Base-by-base conservation (phyloP, 225 moss, liverwort and hornwort species). In the Anthoceros angustus region DNA sequence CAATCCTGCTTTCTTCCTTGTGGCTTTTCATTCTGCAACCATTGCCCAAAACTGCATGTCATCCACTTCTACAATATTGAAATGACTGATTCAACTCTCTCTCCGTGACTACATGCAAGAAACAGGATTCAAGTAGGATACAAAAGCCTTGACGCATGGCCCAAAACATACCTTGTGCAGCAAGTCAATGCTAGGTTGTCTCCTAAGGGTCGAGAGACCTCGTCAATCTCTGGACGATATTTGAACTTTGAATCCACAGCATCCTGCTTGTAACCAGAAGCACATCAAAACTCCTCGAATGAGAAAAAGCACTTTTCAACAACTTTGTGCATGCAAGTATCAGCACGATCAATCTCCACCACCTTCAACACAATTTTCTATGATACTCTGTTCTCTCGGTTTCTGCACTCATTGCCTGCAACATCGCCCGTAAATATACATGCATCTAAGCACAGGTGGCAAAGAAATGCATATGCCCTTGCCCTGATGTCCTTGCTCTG, bases 221-320 rank as follows among this genome's bases (percentile, higher is more conserved):
- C 77, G 63, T 94, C 86, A 41, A 94, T 87, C 70, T 82, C 77
- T 69, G 90, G 90, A 26, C 83, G 87, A 74, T 84, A 90, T 68
- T 76, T 75, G 72, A 90, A 94, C 68, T 94, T 90, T 43, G 88
- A 86, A 61, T 91, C 88, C 67, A 88, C 90, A 63, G 82, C 88
- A 69, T 95, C 94, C 94, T 94, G 84, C 62, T 73, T 71, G 68
- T 55, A 23, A 15, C 8, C 55, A 55, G 7, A 23, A 55, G 16
- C 46, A 12, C n/a, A 18, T 7, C n/a, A 55, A 55, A 23, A 18
- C 14, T 23, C 55, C 23, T 55, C 55, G 32, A 32, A 32, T 4
- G 2, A 32, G 32, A 32, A 32, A 9, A 15, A 55, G 23, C n/a
- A 55, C 55, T 15, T 55, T 55, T 55, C 55, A 15, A 20, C 55